A percentile compares a stretch with the other conserved stretches of the same genome.
Conservation (phyloP, 192 early-diverging fungal genomes). For the Backusella mclennaniae region DNA sequence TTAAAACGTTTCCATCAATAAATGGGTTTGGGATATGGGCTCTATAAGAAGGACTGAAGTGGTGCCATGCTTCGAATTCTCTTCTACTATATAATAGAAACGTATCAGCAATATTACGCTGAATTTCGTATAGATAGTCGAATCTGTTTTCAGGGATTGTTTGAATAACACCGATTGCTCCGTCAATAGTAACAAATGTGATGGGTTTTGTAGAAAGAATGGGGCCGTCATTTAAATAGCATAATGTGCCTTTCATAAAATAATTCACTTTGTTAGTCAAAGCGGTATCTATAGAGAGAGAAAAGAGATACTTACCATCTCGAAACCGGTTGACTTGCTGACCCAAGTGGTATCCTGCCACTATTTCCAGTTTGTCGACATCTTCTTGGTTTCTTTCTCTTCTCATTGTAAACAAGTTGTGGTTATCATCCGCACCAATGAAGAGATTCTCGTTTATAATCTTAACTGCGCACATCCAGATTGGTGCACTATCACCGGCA, state of each 20-base stretch:
- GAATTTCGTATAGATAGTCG: constrained; percentile 57
- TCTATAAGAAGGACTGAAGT: constrained; percentile 55
- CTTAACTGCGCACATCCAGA: constrained; percentile 66
- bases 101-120: constrained; percentile 60
- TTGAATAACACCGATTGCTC: constrained; percentile 77
- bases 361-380: constrained; percentile 41
- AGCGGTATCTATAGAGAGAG: neutral
- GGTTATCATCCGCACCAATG: constrained; percentile 57
- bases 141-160: constrained; percentile 60
- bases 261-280: neutral
- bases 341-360: constrained; percentile 77
- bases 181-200: constrained; percentile 77
- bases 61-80: constrained; percentile 64
- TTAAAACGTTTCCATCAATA: constrained; percentile 93
- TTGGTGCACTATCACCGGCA: constrained; percentile 57
- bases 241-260: neutral
- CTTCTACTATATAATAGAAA: constrained; percentile 59
- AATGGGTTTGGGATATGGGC: constrained; percentile 50
- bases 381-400: constrained; percentile 38
- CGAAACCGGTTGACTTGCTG: constrained; percentile 79
- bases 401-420: constrained; percentile 56
- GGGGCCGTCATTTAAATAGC: constrained; percentile 54
- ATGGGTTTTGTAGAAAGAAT: constrained; percentile 53
- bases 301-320: constrained; percentile 50
- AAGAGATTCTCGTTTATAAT: constrained; percentile 56